Evolutionary conservation across 345 rosid genomes (phyloP).

Genomic region (Boechera divaricarpa): DNA sequence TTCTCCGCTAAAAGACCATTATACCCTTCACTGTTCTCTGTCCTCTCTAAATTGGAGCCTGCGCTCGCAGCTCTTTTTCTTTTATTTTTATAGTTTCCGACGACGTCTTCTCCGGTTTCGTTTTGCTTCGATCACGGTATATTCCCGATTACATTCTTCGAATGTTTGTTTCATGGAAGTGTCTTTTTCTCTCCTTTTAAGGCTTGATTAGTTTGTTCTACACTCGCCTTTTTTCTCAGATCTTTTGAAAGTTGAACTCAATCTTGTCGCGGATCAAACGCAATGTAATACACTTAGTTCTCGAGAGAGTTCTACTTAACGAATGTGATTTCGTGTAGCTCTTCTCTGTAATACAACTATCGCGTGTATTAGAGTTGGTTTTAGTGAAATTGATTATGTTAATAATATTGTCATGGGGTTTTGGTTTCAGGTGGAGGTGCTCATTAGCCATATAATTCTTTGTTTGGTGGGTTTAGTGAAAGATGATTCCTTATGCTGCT

Average conservation of each 20-base stretch:
- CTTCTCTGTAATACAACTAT: not conserved
- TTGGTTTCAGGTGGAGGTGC: conserved; percentile 18
- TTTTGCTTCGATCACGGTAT: conserved; percentile 41
- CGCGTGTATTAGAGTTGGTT: not conserved
- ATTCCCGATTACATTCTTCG: conserved; percentile 16
- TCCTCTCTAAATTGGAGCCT: conserved; percentile 8
- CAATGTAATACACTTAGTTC: not conserved
- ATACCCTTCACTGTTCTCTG: conserved; percentile 22
- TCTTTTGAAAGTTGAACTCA: conserved; percentile 4
- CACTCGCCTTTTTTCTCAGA: conserved; percentile 20
- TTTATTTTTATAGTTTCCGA: not conserved
- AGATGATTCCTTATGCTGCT: conserved; percentile 79
- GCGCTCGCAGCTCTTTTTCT: not conserved
- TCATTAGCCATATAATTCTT: not conserved
- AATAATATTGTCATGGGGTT: not conserved
- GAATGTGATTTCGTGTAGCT: conserved; percentile 15
- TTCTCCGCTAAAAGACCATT: conserved; percentile 44
- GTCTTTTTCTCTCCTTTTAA: not conserved
- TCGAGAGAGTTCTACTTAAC: conserved; percentile 2
- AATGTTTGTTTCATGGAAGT: conserved; percentile 9
- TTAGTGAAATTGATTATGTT: conserved; percentile 3
- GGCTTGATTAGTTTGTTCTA: conserved; percentile 13
- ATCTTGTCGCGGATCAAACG: conserved; percentile 7
- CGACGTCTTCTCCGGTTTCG: conserved; percentile 27
- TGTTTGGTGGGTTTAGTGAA: conserved; percentile 24